These are phyloP conservation scores for Ormosia semicastrata DNA, from an alignment of 306 rosid species.

Conservation along the genomic window DNA sequence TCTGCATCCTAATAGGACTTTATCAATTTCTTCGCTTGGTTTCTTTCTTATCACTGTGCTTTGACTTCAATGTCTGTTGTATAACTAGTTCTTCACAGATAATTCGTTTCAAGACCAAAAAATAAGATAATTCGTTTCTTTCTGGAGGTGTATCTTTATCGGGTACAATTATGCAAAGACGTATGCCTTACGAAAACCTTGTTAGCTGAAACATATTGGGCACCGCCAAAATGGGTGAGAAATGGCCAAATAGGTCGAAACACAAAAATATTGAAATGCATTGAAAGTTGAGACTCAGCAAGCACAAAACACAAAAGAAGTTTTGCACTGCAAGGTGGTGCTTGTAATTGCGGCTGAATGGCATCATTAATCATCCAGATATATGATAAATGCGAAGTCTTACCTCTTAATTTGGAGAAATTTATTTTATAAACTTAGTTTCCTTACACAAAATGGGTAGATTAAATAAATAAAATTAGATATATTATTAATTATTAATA, in stretches of 20 bases:
- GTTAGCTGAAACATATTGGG: background rate
- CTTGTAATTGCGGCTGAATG: background rate
- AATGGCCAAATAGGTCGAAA: background rate
- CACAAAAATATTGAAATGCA: background rate
- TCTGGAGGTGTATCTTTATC: too few species aligned
- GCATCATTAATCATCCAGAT: too few species aligned
- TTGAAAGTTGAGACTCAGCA: background rate
- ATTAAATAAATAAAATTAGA: too few species aligned
- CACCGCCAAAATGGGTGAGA: background rate
- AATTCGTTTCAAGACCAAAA: too few species aligned
- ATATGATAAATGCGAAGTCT: too few species aligned
- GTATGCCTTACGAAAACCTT: background rate
- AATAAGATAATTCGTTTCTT: too few species aligned
- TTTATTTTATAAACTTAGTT: too few species aligned
- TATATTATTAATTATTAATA: too few species aligned
- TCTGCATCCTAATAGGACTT: background rate
- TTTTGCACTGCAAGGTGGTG: background rate
- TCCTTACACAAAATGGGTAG: too few species aligned
- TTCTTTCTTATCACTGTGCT: background rate
- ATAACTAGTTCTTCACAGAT: background rate
- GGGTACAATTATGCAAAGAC: too few species aligned
- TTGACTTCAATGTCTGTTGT: background rate
- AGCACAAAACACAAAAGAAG: background rate
- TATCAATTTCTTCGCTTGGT: slow-evolving; percentile 1
- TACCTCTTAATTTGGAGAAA: too few species aligned